Evolutionary conservation across 2,329 filamentous ascomycete genomes (phyloP).

Genomic region (Knoxdaviesia capensis): DNA sequence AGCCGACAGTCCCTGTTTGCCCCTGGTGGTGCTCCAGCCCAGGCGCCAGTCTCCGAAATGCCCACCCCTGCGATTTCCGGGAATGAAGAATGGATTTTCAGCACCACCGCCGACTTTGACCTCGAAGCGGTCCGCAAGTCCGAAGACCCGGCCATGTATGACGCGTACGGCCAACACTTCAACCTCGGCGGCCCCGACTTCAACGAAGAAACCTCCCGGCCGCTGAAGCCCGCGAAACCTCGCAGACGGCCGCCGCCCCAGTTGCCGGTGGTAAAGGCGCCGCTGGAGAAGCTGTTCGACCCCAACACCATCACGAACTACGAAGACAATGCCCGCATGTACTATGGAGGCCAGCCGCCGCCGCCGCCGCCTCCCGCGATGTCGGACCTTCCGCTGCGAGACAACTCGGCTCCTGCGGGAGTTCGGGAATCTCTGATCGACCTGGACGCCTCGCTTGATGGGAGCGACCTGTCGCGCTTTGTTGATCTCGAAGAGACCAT

Average conservation of each 20-base stretch:
- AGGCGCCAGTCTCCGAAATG: constrained; percentile 23
- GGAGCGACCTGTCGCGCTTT: constrained; percentile 34
- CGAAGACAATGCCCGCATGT: constrained; percentile 39
- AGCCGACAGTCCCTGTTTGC: constrained; percentile 45
- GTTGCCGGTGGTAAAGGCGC: constrained; percentile 34
- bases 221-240: constrained; percentile 28
- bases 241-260: constrained; percentile 37
- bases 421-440: constrained; percentile 46
- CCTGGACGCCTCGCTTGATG: constrained; percentile 37
- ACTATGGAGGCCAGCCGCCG: constrained; percentile 30
- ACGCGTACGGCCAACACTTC: constrained; percentile 37
- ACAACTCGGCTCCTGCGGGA: constrained; percentile 26
- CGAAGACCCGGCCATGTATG: constrained; percentile 36
- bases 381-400: constrained; percentile 38
- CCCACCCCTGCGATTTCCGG: constrained; percentile 20
- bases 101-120: constrained; percentile 44
- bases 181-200: constrained; percentile 18
- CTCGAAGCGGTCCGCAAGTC: constrained; percentile 30
- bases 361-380: constrained; percentile 11
- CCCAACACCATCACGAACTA: constrained; percentile 45
- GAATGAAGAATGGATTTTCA: constrained; percentile 48
- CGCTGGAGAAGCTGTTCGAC: constrained; percentile 45
- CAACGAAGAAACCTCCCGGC: constrained; percentile 24
- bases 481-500: constrained; percentile 27
- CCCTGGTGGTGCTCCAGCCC: constrained; percentile 28